Conservation (phyloP, 2,329 filamentous ascomycete genomes). For the Magnaporthiopsis poae region DNA sequence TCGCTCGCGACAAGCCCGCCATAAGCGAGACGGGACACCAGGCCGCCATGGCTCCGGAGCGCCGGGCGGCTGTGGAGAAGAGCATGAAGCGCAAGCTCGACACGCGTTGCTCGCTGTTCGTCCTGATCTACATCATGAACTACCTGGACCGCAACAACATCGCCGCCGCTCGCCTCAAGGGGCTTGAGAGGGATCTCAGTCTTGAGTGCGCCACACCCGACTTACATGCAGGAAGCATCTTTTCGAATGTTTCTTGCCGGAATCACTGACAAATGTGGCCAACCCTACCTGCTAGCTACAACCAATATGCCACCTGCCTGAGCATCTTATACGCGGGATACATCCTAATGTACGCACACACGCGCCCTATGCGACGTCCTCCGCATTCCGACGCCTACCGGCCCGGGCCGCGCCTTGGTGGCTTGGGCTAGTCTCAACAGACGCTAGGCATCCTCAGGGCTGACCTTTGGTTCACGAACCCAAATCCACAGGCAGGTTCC, state of each 20-base stretch:
- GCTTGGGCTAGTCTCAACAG: not conserved
- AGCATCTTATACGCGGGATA: slow-evolving; percentile 43
- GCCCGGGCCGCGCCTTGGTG: too few relatives aligned
- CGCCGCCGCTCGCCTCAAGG: slow-evolving; percentile 33
- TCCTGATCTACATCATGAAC: slow-evolving; percentile 13
- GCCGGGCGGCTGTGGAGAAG: slow-evolving; percentile 31
- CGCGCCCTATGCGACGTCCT: not conserved
- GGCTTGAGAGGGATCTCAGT: slow-evolving; percentile 35
- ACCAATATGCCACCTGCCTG: slow-evolving; percentile 26
- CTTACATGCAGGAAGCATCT: not conserved
- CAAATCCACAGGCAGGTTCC: slow-evolving; percentile 24
- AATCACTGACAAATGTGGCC: not conserved
- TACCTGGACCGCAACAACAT: slow-evolving; percentile 25
- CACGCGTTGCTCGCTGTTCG: slow-evolving; percentile 19
- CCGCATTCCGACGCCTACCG: too few relatives aligned
- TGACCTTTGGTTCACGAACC: not conserved
- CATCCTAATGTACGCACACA: slow-evolving; percentile 10
- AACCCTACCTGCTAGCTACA: slow-evolving; percentile 14
- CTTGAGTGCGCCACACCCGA: slow-evolving; percentile 20
- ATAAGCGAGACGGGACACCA: not conserved
- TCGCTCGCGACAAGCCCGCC: not conserved
- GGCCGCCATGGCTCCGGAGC: not conserved
- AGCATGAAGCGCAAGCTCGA: slow-evolving; percentile 54
- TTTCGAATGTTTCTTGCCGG: too few relatives aligned
- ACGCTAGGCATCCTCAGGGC: not conserved